Base-by-base conservation (phyloP, 352 stramenopile genomes). In the Pythium rhizo-oryzae region DNA sequence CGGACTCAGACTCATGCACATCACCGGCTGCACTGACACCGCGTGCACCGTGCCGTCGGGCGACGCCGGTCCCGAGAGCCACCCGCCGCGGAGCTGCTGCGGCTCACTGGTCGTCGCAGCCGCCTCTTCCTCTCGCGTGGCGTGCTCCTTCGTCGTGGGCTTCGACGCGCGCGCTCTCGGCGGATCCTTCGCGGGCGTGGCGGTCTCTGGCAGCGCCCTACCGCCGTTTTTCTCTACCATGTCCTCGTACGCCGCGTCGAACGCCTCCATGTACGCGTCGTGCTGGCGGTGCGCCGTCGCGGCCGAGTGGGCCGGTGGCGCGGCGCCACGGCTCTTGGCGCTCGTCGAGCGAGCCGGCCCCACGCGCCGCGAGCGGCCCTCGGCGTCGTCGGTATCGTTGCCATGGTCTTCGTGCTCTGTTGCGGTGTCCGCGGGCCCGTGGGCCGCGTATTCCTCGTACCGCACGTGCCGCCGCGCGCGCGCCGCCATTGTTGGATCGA, bases 21-120 rank as follows among this genome's bases (percentile, higher is more conserved):
- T 84, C 4, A 98, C 65, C 4, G 90, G 90, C 56, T 95, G 84
- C 9, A 87, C 85, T 6, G 88, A 96, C 13, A 95, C 82, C n/a
- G 79, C 50, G 24, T 90, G 70, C 0, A 92, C 60, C 1, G 62
- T 58, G 13, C 89, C 89, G 60, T 89, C 79, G 0, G 90, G 80
- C 9, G 53, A 67, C 8, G 51, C 55, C 19, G 90, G 90, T 0
- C 85, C 87, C 23, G 62, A 63, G 16, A 82, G 44, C 87, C 85
- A 96, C 49, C 74, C 43, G 2, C 72, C 80, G 1, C 47, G 28
- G 16, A 82, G 65, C 19, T 79, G 51, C 0, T 47, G 41, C 35
- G 8, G 35, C 35, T 41, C 39, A 33, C 41, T 44, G 18, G 19
- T 19, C 15, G 28, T 33, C n/a, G n/a, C n/a, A n/a, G n/a, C n/a